phyloP scores from a whole-genome alignment of 1,139 yeast genomes.

The Meyerozyma smithsonii region DNA sequence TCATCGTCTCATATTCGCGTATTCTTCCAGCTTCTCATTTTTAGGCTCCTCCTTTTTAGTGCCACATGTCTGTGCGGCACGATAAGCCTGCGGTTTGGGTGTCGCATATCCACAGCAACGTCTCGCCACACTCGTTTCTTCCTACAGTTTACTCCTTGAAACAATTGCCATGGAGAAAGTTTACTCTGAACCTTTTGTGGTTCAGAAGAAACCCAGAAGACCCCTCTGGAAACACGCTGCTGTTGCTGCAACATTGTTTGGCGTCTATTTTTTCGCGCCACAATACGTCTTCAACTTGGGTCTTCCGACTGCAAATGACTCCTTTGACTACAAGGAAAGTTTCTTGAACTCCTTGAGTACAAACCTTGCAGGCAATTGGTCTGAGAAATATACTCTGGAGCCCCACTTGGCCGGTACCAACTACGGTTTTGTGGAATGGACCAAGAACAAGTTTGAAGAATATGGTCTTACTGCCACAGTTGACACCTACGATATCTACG shows the following conservation, averaged over 20 bases:
- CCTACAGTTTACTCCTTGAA: neutral
- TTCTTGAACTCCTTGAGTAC: slow-evolving; percentile 37
- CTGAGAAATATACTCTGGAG: slow-evolving; percentile 48
- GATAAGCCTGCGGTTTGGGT: neutral
- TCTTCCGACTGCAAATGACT: neutral
- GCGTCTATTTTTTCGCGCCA: neutral
- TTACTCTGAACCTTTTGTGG: neutral
- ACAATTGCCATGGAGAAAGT: neutral
- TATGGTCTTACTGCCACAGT: slow-evolving; percentile 50
- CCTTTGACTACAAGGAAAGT: neutral
- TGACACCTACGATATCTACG: slow-evolving; percentile 56
- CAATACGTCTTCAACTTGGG: neutral
- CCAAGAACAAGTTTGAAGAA: slow-evolving; percentile 55
- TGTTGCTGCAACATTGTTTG: neutral
- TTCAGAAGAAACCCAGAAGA: neutral
- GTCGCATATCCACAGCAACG: neutral
- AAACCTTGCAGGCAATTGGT: slow-evolving; percentile 54
- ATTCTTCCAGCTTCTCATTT: too few relatives aligned
- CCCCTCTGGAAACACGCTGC: neutral
- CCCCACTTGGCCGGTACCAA: slow-evolving; percentile 76
- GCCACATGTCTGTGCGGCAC: neutral
- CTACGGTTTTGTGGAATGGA: slow-evolving; percentile 59
- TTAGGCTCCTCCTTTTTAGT: neutral
- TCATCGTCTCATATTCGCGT: too few relatives aligned
- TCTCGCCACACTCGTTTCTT: neutral